Conservation (phyloP, 371 early-diverging fungal species). For the Mucor lusitanicus region DNA sequence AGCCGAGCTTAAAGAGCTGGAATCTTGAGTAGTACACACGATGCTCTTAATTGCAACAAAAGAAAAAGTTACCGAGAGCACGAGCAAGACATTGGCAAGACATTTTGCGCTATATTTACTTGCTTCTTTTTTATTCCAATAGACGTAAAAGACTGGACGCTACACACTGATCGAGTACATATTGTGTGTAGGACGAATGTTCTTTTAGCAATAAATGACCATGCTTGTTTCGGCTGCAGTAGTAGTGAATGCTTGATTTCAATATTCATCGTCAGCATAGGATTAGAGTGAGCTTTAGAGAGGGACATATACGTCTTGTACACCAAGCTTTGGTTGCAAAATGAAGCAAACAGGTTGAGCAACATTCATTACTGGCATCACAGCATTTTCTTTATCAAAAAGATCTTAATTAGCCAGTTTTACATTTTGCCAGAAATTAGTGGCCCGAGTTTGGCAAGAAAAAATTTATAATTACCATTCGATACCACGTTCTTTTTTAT, state of each 20-base stretch:
- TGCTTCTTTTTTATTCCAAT: neutral
- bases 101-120: neutral
- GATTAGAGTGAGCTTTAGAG: too few relatives aligned
- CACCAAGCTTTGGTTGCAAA: neutral
- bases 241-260: neutral
- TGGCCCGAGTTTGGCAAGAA: too few relatives aligned
- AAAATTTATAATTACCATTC: too few relatives aligned
- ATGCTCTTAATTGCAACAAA: neutral
- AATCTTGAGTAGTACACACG: neutral
- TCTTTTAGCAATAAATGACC: neutral
- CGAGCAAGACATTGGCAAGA: neutral
- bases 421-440: too few relatives aligned
- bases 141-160: neutral
- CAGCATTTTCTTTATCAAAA: too few relatives aligned
- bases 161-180: neutral
- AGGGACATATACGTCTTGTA: neutral
- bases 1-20: neutral
- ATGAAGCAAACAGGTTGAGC: too few relatives aligned
- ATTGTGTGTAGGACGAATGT: too few relatives aligned
- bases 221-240: too few relatives aligned
- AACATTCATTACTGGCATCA: too few relatives aligned
- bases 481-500: too few relatives aligned
- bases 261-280: neutral
- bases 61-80: neutral
- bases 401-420: too few relatives aligned